These are phyloP conservation scores for Blastomyces emzantsi DNA, from an alignment of 2,329 filamentous ascomycete genomes.

Conservation along the genomic window DNA sequence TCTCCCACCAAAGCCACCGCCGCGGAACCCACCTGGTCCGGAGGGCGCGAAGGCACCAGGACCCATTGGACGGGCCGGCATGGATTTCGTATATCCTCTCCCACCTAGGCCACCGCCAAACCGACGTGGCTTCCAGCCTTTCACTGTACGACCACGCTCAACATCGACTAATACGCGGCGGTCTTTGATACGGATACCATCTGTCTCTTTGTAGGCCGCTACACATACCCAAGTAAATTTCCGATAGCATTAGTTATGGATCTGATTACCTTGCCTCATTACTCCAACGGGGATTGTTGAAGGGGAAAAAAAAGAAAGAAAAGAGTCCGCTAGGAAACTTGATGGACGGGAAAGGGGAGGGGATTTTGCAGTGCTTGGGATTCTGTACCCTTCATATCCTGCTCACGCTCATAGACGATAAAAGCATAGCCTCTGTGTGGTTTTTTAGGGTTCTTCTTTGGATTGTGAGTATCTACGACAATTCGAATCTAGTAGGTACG, in stretches of 20 bases:
- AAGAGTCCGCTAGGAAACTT: not conserved
- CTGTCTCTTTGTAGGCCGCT: conserved; percentile 85
- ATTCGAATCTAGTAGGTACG: conserved; percentile 62
- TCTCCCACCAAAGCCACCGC: conserved; percentile 45
- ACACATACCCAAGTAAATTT: conserved; percentile 37
- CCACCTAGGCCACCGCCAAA: conserved; percentile 89
- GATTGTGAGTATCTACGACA: conserved; percentile 68
- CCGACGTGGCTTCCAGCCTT: conserved; percentile 84
- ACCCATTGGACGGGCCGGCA: conserved; percentile 61
- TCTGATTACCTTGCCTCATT: conserved; percentile 21
- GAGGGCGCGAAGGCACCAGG: conserved; percentile 49
- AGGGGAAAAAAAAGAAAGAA: not conserved
- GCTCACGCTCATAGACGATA: conserved; percentile 92
- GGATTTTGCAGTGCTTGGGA: conserved; percentile 35
- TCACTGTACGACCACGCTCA: conserved; percentile 87
- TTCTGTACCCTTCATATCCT: conserved; percentile 92
- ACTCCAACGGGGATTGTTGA: conserved; percentile 12
- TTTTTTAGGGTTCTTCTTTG: conserved; percentile 72
- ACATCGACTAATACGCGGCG: conserved; percentile 90
- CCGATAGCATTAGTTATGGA: conserved; percentile 29
- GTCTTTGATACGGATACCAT: conserved; percentile 88
- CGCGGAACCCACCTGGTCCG: conserved; percentile 47
- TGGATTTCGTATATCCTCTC: conserved; percentile 80
- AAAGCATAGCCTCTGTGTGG: conserved; percentile 88
- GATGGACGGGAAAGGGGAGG: conserved; percentile 17